Conservation (phyloP, 2,329 filamentous ascomycete species). For the Fusarium pseudocircinatum region DNA sequence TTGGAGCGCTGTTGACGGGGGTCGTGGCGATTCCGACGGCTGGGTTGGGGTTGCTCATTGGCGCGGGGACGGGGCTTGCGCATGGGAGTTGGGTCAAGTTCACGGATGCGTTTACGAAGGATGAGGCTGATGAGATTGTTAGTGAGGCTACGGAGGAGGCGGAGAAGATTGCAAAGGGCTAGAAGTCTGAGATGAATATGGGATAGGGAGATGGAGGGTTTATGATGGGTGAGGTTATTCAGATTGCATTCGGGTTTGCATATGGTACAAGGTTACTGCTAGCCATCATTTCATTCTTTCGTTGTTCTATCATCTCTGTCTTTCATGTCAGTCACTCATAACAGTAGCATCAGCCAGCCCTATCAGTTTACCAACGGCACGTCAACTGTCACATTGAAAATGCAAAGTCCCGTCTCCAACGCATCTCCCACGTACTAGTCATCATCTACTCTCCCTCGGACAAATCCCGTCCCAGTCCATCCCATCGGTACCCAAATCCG, state of each 20-base stretch:
- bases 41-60: constrained; percentile 32
- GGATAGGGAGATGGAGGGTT: too few relatives aligned
- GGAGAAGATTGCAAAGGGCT: constrained; percentile 18
- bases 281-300: not conserved
- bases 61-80: constrained; percentile 30
- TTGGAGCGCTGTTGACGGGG: constrained; percentile 31
- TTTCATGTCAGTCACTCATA: not conserved
- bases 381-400: not conserved
- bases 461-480: not conserved
- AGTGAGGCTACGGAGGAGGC: constrained; percentile 33
- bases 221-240: not conserved
- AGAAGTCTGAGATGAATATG: too few relatives aligned
- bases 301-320: not conserved
- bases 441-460: not conserved
- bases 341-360: not conserved
- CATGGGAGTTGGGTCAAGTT: constrained; percentile 38
- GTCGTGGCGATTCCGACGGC: constrained; percentile 35
- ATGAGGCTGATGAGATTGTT: constrained; percentile 29
- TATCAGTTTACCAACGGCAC: not conserved
- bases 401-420: not conserved
- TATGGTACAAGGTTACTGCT: too few relatives aligned
- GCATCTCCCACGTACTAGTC: not conserved
- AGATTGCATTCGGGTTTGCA: not conserved
- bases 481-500: not conserved
- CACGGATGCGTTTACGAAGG: constrained; percentile 33